A percentile compares a stretch with the other conserved stretches of the same genome.
phyloP scores from a whole-genome alignment of 257 asterid species.

The Nicotiana tabacum region DNA sequence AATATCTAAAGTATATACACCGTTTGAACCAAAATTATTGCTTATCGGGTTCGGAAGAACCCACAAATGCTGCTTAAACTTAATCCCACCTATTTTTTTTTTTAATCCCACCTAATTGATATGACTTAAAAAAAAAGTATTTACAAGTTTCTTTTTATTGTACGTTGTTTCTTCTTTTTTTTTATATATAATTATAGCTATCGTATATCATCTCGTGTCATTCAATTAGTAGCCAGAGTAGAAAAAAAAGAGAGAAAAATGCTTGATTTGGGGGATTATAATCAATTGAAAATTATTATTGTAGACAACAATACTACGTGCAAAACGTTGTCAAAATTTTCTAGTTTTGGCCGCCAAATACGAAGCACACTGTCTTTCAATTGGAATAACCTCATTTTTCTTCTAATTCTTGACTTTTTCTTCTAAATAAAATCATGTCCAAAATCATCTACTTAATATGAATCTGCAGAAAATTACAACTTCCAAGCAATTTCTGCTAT shows the following conservation, averaged over 20 bases:
- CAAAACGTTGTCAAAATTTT: background rate
- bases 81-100: too few relatives aligned
- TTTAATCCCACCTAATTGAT: too few relatives aligned
- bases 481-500: conserved; percentile 3
- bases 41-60: too few relatives aligned
- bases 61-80: too few relatives aligned
- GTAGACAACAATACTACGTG: background rate
- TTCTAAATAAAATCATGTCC: background rate
- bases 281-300: background rate
- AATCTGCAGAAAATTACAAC: background rate
- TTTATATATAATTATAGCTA: background rate
- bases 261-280: background rate
- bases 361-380: background rate
- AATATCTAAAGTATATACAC: too few relatives aligned
- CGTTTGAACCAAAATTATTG: too few relatives aligned
- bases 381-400: background rate
- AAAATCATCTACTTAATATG: background rate
- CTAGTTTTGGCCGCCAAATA: background rate
- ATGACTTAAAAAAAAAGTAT: too few relatives aligned
- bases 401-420: background rate
- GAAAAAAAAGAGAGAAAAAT: background rate
- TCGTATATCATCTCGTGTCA: background rate
- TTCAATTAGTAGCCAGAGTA: background rate
- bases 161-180: too few relatives aligned
- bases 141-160: too few relatives aligned